These are phyloP conservation scores for Macrophomina pseudophaseolina DNA, from an alignment of 2,329 filamentous ascomycete species.

Conservation along the genomic window DNA sequence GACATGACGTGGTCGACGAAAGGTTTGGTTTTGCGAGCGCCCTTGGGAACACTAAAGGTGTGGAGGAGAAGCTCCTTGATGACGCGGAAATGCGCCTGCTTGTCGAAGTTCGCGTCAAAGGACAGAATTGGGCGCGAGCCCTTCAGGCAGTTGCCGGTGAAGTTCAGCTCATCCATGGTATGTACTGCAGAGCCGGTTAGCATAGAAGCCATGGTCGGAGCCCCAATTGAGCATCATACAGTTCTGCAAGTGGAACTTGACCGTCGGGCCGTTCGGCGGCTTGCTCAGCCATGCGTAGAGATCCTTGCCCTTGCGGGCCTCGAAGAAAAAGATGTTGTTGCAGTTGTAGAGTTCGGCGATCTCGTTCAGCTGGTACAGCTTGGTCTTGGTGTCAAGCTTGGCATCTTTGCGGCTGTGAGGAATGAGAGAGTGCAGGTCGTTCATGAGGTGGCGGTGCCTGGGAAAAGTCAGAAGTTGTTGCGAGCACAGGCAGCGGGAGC, in stretches of 20 bases:
- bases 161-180: conserved; percentile 96
- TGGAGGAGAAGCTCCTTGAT: conserved; percentile 91
- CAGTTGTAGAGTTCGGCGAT: conserved; percentile 78
- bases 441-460: conserved; percentile 90
- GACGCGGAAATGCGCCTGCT: conserved; percentile 76
- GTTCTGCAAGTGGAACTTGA: conserved; percentile 81
- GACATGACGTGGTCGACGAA: conserved; percentile 96
- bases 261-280: conserved; percentile 79
- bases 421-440: conserved; percentile 85
- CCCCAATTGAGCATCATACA: conserved; percentile 45
- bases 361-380: conserved; percentile 61
- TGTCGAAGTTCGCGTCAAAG: conserved; percentile 87
- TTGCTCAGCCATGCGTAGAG: conserved; percentile 94
- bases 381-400: conserved; percentile 95
- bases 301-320: conserved; percentile 92
- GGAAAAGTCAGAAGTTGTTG: conserved; percentile 23
- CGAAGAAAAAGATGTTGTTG: conserved; percentile 94
- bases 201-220: neutral
- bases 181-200: conserved; percentile 63
- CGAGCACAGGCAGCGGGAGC: neutral
- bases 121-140: conserved; percentile 89
- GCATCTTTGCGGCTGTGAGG: conserved; percentile 93
- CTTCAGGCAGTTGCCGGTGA: conserved; percentile 95
- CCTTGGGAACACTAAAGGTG: conserved; percentile 89
- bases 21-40: conserved; percentile 87